Evolutionary conservation across 257 asterid genomes (phyloP), one percentile per base, ranked within the genome.

Genomic region (Cynanchum wilfordii): DNA sequence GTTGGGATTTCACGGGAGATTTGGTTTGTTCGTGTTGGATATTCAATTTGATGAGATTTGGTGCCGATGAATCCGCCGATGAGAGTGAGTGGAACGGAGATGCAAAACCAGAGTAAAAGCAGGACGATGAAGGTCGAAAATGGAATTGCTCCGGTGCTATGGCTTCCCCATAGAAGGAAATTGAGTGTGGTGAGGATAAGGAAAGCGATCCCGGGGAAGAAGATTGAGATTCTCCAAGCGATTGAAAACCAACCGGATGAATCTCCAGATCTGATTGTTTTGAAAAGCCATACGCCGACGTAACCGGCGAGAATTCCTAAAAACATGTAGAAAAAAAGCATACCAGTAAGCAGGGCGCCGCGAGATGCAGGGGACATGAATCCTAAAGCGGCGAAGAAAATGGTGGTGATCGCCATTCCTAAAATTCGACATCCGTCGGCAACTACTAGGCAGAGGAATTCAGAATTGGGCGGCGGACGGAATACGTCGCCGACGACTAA

Each of bases 301-400:
- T 75, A 75, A 38, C 79, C 79, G 30, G 79, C 79, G 3, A 71
- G 49, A 20, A 68, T 64, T 7, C 79, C 74, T 10, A 75, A 64
- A 47, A 75, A 55, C 57, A 75, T 29, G 63, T 75, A 75, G 25
- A 75, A 49, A 16, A 75, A 57, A 15, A 75, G 65, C 79, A 75
- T 75, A 6, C 79, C 79, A 0, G 79, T 75, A 10, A 75, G 54
- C 47, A 75, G 50, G 33, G 57, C 50, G 3, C 79, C 79, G 3
- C 79, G 74, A 7, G 79, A 75, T 5, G 79, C 79, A 12, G 79
- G 79, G 40, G 79, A 75, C 79, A 75, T 75, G 69, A 75, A 75
- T 22, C 79, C 79, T 30, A 75, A 6, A 29, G 75, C 79, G 24
- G 75, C 75, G 59, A 75, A 75, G 13, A 75, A 16, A 5, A 75